Percentiles rank a stretch among this genome's conserved stretches.
phyloP scores from a whole-genome alignment of 495 filamentous ascomycete species.

The Neurospora africana region DNA sequence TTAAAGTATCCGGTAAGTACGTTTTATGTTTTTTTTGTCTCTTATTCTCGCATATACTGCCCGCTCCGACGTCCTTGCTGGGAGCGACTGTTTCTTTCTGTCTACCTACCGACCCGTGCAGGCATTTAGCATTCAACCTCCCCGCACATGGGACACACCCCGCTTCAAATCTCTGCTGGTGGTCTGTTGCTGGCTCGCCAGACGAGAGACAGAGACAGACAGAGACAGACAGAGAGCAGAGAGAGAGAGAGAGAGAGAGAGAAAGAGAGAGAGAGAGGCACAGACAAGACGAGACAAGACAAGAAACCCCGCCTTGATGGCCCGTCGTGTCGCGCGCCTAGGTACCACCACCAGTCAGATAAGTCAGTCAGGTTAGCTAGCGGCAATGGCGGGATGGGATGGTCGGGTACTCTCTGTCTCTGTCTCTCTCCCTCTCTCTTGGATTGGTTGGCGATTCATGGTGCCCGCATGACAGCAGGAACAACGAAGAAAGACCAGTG shows the following conservation, averaged over 20 bases:
- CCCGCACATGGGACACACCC: not conserved
- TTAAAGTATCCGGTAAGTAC: not conserved
- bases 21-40: not conserved
- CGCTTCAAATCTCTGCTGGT: not conserved
- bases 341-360: not conserved
- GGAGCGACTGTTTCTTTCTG: constrained; percentile 11
- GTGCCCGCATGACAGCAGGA: not conserved
- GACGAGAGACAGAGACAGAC: not conserved
- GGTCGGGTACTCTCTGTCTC: not conserved
- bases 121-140: not conserved
- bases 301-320: not conserved
- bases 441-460: not conserved
- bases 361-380: not conserved
- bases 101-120: constrained; percentile 4
- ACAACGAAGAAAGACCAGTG: not conserved
- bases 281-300: not conserved
- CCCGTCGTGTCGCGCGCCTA: not conserved
- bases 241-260: not conserved
- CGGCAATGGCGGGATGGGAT: not conserved
- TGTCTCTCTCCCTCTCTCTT: not conserved
- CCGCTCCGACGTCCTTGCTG: not conserved
- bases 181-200: not conserved
- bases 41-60: not conserved
- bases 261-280: not conserved
- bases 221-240: not conserved